Percentiles rank a stretch among this genome's conserved stretches.
Evolutionary conservation across 2,329 filamentous ascomycete genomes (phyloP).

Genomic region (Leptosphaerulina australis): DNA sequence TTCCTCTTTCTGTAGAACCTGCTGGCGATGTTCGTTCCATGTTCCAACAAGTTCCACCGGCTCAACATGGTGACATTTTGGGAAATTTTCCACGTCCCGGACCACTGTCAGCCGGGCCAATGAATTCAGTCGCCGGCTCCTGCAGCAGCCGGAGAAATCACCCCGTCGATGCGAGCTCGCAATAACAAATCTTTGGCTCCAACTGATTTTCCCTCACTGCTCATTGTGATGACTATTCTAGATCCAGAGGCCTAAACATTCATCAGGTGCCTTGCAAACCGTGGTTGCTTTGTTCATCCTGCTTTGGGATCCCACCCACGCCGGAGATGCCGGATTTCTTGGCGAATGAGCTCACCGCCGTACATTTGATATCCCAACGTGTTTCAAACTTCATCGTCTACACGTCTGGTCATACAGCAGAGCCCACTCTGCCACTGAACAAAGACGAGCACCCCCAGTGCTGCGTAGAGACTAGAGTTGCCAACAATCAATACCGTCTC

Average conservation of each 20-base stretch:
- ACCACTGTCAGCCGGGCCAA: constrained; percentile 29
- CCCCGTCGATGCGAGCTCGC: constrained; percentile 15
- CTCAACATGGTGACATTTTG: constrained; percentile 16
- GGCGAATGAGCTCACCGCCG: constrained; percentile 15
- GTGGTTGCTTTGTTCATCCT: constrained; percentile 15
- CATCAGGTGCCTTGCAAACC: constrained; percentile 6
- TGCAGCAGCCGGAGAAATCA: constrained; percentile 17
- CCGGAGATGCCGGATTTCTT: constrained; percentile 4
- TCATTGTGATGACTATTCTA: constrained; percentile 11
- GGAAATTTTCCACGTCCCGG: constrained; percentile 24
- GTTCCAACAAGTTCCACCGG: constrained; percentile 20
- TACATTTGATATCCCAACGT: not conserved
- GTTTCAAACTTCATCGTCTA: too few relatives aligned
- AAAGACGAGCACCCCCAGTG: too few relatives aligned
- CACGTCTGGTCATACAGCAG: too few relatives aligned
- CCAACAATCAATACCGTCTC: too few relatives aligned
- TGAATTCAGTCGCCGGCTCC: constrained; percentile 18
- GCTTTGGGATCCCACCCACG: constrained; percentile 6
- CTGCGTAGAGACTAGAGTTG: too few relatives aligned
- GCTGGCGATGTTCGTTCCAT: constrained; percentile 11
- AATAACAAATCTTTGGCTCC: constrained; percentile 1
- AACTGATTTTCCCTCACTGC: constrained; percentile 9
- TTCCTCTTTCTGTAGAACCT: constrained; percentile 13
- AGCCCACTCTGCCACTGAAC: too few relatives aligned
- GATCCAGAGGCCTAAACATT: not conserved